Evolutionary conservation across 805 yeast species (phyloP), one percentile per base, ranked within the genome.

Genomic region (Ogataea salicorniae): DNA sequence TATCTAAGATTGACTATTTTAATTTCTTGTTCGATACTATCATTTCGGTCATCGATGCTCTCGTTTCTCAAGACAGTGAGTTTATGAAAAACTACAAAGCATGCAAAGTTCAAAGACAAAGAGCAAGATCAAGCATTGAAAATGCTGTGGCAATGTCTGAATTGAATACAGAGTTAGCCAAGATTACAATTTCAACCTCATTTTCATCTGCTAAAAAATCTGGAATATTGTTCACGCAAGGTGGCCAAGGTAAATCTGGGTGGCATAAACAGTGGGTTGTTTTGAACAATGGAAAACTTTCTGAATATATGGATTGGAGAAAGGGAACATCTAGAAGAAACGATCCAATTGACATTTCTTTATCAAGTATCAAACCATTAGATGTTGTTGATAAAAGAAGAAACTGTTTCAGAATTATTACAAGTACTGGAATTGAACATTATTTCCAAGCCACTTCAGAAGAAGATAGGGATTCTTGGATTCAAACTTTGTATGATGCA

Each of bases 221-320:
- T 0, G 87, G 85, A 0, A 72, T 80, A 13, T 60, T 81, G n/a
- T 80, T 76, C 57, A 72, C 79, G 2, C 67, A 77, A 35, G 82
- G 83, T 0, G 84, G 84, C 0, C 80, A 77, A 48, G 80, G 81
- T 0, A 77, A 77, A 49, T 77, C 71, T 20, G 84, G 85, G 3
- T 90, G 96, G 97, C 95, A 88, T 63, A 88, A 87, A 58, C 90
- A 84, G 62, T 87, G 95, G 91, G 86, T 89, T 0, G 87, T 82
- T 0, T 69, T 88, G 43, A 75, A 77, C 14, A 77, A 80, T n/a
- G 90, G 92, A 2, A 76, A 73, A 48, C 67, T 89, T 38, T 71
- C 74, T 39, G 94, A 88, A 59, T 88, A 77, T 60, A 74, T 84
- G 40, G 90, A 88, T 64, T 89, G 95, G 94, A 77, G 91, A 56